phyloP scores from a whole-genome alignment of 257 asterid genomes.

The Gardenia jasminoides region DNA sequence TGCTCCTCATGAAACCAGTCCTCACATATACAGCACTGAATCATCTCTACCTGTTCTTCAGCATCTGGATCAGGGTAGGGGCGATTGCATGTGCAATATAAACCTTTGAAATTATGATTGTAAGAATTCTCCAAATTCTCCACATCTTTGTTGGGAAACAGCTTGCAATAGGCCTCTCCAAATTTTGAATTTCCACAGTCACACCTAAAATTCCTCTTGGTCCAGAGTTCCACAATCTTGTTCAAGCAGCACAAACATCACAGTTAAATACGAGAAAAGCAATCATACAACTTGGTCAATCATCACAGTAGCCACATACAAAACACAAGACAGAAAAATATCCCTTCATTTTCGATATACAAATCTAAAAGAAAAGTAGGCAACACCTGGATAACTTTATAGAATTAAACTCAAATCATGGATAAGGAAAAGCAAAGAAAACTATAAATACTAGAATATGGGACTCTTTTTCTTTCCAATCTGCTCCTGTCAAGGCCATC shows the following conservation, averaged over 20 bases:
- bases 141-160: conserved; percentile 71
- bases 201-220: conserved; percentile 90
- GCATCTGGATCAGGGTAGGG: conserved; percentile 93
- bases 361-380: neutral
- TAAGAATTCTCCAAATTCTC: conserved; percentile 65
- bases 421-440: neutral
- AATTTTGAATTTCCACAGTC: conserved; percentile 99
- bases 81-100: conserved; percentile 89
- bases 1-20: conserved; percentile 99
- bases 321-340: neutral
- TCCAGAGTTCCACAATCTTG: conserved; percentile 96
- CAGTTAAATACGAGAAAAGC: neutral
- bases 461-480: neutral
- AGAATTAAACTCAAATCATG: neutral
- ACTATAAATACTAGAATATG: neutral
- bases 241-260: conserved; percentile 27
- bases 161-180: conserved; percentile 88
- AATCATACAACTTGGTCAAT: neutral
- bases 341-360: neutral
- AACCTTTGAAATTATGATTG: conserved; percentile 91
- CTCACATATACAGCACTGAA: conserved; percentile 93
- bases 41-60: conserved; percentile 91
- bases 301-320: neutral
- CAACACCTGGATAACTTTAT: neutral
- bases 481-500: neutral